phyloP scores from a whole-genome alignment of 1,284 basidiomycete genomes.

The Sporisorium graminicola region DNA sequence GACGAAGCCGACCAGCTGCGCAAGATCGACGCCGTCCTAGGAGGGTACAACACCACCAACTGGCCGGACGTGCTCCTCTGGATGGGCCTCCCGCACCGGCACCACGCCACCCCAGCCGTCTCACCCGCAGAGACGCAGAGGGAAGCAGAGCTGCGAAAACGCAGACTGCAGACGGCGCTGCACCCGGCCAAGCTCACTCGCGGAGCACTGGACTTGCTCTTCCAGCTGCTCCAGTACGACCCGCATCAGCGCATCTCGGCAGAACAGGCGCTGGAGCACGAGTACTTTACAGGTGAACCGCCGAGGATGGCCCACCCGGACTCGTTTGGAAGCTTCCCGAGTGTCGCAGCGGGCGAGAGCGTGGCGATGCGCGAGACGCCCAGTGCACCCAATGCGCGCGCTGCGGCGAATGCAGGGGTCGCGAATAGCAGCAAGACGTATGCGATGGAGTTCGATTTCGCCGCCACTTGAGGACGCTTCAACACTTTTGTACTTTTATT shows the following conservation, averaged over 20 bases:
- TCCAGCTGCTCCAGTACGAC: slow-evolving; percentile 87
- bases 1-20: slow-evolving; percentile 89
- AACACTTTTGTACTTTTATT: too few relatives aligned
- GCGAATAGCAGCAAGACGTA: slow-evolving; percentile 16
- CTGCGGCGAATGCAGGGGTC: neutral
- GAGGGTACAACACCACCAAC: slow-evolving; percentile 82
- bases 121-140: neutral
- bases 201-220: slow-evolving; percentile 86
- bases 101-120: neutral
- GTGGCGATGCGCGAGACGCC: neutral
- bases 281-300: slow-evolving; percentile 87
- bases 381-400: slow-evolving; percentile 9
- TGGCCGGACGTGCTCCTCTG: slow-evolving; percentile 85
- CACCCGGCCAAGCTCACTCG: slow-evolving; percentile 73
- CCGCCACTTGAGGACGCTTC: neutral
- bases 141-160: slow-evolving; percentile 33
- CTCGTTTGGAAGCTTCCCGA: slow-evolving; percentile 94
- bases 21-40: slow-evolving; percentile 87
- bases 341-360: slow-evolving; percentile 92
- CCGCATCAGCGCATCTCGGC: slow-evolving; percentile 86
- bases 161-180: slow-evolving; percentile 76
- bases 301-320: slow-evolving; percentile 98
- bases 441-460: slow-evolving; percentile 39
- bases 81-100: slow-evolving; percentile 74
- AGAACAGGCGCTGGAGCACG: slow-evolving; percentile 87